Evolutionary conservation across 495 filamentous ascomycete genomes (phyloP).

Genomic region (Trichoderma erinaceum): DNA sequence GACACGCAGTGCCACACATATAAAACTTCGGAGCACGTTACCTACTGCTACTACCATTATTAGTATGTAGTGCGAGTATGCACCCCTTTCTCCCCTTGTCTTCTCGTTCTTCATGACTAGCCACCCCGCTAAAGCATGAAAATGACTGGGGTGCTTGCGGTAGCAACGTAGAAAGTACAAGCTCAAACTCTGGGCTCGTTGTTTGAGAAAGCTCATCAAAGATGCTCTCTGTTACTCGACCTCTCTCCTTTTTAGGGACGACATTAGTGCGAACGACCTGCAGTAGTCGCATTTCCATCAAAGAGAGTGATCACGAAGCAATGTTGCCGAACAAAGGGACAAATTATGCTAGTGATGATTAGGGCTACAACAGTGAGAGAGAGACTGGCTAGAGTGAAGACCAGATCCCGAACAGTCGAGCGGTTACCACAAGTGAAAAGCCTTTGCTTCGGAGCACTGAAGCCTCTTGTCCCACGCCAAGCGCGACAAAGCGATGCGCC

Average conservation of each 20-base stretch:
- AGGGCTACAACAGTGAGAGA: background rate
- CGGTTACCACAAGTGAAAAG: background rate
- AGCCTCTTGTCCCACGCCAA: background rate
- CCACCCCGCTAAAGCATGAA: constrained; percentile 11
- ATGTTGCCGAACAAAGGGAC: background rate
- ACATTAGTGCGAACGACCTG: background rate
- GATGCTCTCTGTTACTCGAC: background rate
- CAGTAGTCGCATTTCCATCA: background rate
- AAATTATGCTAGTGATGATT: background rate
- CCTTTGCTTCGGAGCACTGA: background rate
- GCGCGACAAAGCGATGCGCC: background rate
- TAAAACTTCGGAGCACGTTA: too few relatives aligned
- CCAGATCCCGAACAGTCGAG: background rate
- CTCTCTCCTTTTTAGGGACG: background rate
- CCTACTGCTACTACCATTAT: background rate
- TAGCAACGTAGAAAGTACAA: background rate
- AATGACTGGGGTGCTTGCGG: background rate
- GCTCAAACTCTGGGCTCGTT: background rate
- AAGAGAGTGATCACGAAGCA: background rate
- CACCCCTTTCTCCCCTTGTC: background rate
- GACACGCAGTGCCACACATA: background rate
- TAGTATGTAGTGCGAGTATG: background rate
- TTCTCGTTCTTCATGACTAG: background rate
- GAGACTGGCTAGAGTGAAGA: background rate
- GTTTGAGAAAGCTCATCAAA: background rate